Evolutionary conservation across 768 basidiomycete species (phyloP).

Genomic region (Rhodocollybia butyracea): DNA sequence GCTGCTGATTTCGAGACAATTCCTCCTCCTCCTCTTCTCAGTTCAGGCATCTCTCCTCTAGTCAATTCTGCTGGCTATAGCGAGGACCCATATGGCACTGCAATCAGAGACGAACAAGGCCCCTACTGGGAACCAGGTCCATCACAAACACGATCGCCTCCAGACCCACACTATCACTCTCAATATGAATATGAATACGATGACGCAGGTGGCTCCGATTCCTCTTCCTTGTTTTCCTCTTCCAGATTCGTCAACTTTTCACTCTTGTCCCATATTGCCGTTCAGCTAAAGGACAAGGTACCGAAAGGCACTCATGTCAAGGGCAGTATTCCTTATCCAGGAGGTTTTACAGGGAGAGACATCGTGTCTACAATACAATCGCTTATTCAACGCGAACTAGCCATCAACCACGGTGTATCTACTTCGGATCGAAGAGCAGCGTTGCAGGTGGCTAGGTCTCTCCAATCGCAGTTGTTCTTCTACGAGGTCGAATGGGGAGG

Average conservation of each 20-base stretch:
- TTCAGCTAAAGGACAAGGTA: conserved; percentile 87
- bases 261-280: conserved; percentile 83
- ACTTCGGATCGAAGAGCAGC: no score
- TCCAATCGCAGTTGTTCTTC: conserved; percentile 93
- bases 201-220: no score
- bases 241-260: conserved; percentile 90
- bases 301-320: conserved; percentile 86
- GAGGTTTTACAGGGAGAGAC: conserved; percentile 92
- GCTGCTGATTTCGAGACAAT: background rate
- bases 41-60: no score
- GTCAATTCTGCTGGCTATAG: no score
- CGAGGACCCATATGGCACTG: no score
- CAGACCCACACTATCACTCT: no score
- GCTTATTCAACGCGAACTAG: conserved; percentile 81
- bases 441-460: conserved; percentile 86
- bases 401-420: conserved; percentile 72
- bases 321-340: conserved; percentile 87
- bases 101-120: no score
- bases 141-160: no score
- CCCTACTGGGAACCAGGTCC: no score
- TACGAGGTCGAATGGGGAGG: conserved; percentile 97
- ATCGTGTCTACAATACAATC: conserved; percentile 89
- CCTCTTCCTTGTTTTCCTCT: no score
- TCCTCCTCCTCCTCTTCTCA: background rate
- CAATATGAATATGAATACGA: no score